phyloP scores from a whole-genome alignment of 345 rosid species.

The Boechera retrofracta region DNA sequence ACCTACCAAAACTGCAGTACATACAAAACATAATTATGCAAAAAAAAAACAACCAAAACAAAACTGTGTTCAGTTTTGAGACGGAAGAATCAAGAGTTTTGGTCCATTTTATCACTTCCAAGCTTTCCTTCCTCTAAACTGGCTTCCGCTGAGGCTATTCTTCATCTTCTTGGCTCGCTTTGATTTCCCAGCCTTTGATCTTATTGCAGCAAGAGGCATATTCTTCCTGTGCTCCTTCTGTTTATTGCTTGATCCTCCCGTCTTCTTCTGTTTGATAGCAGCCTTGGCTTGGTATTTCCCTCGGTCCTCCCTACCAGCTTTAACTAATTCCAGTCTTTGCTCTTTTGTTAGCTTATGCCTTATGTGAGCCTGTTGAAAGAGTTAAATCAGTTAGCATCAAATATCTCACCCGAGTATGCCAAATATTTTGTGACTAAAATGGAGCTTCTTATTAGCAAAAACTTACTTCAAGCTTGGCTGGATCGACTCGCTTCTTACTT shows the following conservation, averaged over 20 bases:
- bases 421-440: constrained; percentile 11
- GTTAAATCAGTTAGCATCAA: not conserved
- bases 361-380: constrained; percentile 70
- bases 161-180: constrained; percentile 61
- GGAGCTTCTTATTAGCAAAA: constrained; percentile 9
- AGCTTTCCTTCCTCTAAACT: constrained; percentile 86
- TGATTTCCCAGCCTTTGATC: constrained; percentile 60
- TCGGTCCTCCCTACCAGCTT: constrained; percentile 89
- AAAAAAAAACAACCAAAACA: constrained; percentile 6
- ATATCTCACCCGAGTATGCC: not conserved
- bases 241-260: constrained; percentile 79
- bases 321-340: constrained; percentile 76
- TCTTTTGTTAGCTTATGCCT: constrained; percentile 76
- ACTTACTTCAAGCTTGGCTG: constrained; percentile 87
- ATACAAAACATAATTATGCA: constrained; percentile 7
- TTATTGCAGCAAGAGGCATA: constrained; percentile 86
- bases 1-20: no score
- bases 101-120: constrained; percentile 61
- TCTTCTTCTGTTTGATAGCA: constrained; percentile 87
- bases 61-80: constrained; percentile 19
- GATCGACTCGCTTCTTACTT: constrained; percentile 81
- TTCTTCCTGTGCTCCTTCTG: constrained; percentile 89
- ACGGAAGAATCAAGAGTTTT: constrained; percentile 7
- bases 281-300: constrained; percentile 71
- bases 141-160: constrained; percentile 56